phyloP scores from a whole-genome alignment of 805 yeast genomes.

The Candida jianshihensis region DNA sequence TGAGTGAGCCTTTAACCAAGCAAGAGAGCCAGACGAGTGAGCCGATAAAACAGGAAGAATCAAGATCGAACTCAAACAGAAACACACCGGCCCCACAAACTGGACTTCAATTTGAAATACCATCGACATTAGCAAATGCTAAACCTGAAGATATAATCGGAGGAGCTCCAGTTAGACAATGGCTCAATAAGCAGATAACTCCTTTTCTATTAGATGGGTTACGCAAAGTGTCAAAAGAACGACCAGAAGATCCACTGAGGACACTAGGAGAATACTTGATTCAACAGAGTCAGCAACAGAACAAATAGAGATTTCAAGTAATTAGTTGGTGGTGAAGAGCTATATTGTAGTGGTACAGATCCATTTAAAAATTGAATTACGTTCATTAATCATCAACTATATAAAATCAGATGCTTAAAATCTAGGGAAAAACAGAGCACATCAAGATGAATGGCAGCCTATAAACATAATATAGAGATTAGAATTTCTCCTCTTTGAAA shows the following conservation, averaged over 20 bases:
- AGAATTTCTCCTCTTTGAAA: slow-evolving; percentile 35
- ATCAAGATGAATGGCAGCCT: too few species aligned
- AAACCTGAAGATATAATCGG: slow-evolving; percentile 47
- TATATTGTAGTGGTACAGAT: too few species aligned
- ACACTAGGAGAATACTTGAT: slow-evolving; percentile 50
- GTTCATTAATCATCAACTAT: too few species aligned
- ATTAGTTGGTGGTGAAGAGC: too few species aligned
- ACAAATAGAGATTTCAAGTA: not conserved
- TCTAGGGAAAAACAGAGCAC: too few species aligned
- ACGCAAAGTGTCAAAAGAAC: slow-evolving; percentile 39
- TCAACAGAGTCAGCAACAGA: slow-evolving; percentile 19
- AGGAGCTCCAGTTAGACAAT: slow-evolving; percentile 66
- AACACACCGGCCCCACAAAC: slow-evolving; percentile 17
- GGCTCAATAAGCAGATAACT: slow-evolving; percentile 59
- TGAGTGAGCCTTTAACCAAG: not conserved
- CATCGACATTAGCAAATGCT: slow-evolving; percentile 4
- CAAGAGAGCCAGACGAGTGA: not conserved
- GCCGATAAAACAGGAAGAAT: not conserved
- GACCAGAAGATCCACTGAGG: slow-evolving; percentile 27
- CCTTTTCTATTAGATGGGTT: slow-evolving; percentile 60
- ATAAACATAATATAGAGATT: not conserved
- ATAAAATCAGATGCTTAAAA: too few species aligned
- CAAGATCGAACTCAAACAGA: slow-evolving; percentile 1
- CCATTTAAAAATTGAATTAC: too few species aligned
- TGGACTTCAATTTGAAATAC: slow-evolving; percentile 12